Base-by-base conservation (phyloP, 2,329 filamentous ascomycete species). In the Verticillium dahliae region DNA sequence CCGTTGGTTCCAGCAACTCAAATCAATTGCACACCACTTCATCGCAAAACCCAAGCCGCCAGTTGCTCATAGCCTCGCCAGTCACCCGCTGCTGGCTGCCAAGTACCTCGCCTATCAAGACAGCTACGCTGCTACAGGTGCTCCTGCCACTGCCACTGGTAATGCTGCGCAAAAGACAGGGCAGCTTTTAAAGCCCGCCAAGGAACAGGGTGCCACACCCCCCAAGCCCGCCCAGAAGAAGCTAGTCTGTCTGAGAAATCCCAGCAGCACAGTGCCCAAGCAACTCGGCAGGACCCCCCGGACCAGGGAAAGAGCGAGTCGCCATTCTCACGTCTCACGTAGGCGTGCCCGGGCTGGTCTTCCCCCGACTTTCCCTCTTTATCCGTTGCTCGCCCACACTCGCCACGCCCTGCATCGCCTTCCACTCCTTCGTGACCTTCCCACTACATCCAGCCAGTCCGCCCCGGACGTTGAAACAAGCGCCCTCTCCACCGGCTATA, bases 231-330 rank as follows among this genome's bases (percentile, higher is more conserved):
- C 57, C 57, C 57, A 58, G 57, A 58, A 58, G 45, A 22, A 39
- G 57, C 57, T 58, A 58, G 38, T 34, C 57, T 58, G 57, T 58
- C 57, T 58, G 57, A 58, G 37, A 18, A 39, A 39, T 27, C 56
- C 56, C 56, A 39, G 37, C 38, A 41, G 31, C 57, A 58, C 57
- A 58, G 57, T 58, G 57, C 38, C 57, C 39, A 41, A 52, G 45
- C 45, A 52, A 15, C 39, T 13, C 45, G 22, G n/a, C 45, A 52
- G 9, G 45, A 52, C 45, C 39, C 39, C 27, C 13, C 15, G 13
- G 39, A 14, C 39, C 39, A 52, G 45, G 45, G 45, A 52, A 52
- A 18, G 45, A 52, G 45, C 45, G 45, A 52, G 45, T 52, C 45
- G 45, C 45, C 45, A 52, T 52, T 18, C 54, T 56, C 54, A 22